Evolutionary conservation across 2,329 filamentous ascomycete species (phyloP).

Genomic region (Pezicula carpinea): DNA sequence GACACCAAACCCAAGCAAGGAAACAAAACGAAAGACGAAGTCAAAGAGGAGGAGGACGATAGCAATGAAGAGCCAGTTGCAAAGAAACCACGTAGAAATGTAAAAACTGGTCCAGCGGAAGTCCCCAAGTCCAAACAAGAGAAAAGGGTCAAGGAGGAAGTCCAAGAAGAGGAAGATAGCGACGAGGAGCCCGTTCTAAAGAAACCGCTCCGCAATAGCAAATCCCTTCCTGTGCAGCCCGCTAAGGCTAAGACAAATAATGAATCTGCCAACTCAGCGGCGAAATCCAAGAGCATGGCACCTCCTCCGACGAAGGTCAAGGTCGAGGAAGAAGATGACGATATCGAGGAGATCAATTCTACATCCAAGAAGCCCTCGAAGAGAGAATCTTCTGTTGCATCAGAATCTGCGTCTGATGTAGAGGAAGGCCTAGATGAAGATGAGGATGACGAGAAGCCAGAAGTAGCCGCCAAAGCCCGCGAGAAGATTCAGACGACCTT

Average conservation of each 20-base stretch:
- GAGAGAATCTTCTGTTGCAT: slow-evolving; percentile 26
- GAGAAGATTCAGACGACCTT: slow-evolving; percentile 77
- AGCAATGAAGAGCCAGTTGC: slow-evolving; percentile 29
- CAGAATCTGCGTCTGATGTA: slow-evolving; percentile 43
- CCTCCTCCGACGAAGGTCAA: slow-evolving; percentile 16
- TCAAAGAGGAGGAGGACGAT: slow-evolving; percentile 34
- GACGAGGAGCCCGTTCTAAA: slow-evolving; percentile 40
- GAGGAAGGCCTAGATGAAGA: slow-evolving; percentile 39
- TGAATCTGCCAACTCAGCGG: slow-evolving; percentile 4
- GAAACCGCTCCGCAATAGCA: slow-evolving; percentile 13
- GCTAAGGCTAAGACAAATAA: slow-evolving; percentile 10
- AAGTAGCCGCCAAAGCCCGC: slow-evolving; percentile 67
- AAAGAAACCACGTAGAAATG: slow-evolving; percentile 36
- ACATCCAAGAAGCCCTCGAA: slow-evolving; percentile 19
- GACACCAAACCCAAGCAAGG: slow-evolving; percentile 23
- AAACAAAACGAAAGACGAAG: slow-evolving; percentile 25
- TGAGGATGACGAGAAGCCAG: slow-evolving; percentile 62
- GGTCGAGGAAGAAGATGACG: slow-evolving; percentile 34
- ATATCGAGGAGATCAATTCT: slow-evolving; percentile 27
- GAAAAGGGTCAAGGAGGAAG: neutral
- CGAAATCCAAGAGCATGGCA: slow-evolving; percentile 14
- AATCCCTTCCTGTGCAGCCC: slow-evolving; percentile 7
- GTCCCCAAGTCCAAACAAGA: neutral
- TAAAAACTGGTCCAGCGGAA: neutral
- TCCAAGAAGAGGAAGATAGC: slow-evolving; percentile 42